These are phyloP conservation scores for Ophiorrhiza pumila DNA, from an alignment of 257 asterid species.

Conservation along the genomic window DNA sequence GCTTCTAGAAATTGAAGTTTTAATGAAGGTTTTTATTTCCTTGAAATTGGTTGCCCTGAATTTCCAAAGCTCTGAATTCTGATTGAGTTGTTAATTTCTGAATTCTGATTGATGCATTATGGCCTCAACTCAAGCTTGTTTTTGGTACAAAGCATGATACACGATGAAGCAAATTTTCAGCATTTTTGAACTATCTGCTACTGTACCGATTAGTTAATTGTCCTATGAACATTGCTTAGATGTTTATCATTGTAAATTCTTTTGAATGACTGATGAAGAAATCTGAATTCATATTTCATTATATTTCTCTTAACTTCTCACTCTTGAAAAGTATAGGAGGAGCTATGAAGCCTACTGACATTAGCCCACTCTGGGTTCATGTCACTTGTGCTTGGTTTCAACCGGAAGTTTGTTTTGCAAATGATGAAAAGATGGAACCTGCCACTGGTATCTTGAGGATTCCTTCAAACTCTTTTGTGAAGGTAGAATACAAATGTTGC, in stretches of 20 bases:
- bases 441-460: slow-evolving; percentile 90
- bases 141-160: background rate
- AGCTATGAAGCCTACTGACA: slow-evolving; percentile 91
- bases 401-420: slow-evolving; percentile 96
- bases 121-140: background rate
- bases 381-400: slow-evolving; percentile 99
- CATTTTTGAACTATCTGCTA: background rate
- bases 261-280: background rate
- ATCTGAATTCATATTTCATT: background rate
- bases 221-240: background rate
- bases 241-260: background rate
- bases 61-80: background rate
- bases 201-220: background rate
- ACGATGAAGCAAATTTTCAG: background rate
- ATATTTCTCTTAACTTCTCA: background rate
- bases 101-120: background rate
- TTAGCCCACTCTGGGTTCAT: slow-evolving; percentile 92
- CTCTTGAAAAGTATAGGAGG: slow-evolving; percentile 62
- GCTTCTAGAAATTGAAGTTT: background rate
- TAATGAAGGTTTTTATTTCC: background rate
- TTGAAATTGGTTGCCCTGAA: background rate
- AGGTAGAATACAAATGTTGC: slow-evolving; percentile 42
- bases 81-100: background rate
- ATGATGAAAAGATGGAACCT: slow-evolving; percentile 96
- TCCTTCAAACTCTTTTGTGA: slow-evolving; percentile 85